phyloP scores from a whole-genome alignment of 441 rosid genomes.

The Sinapis alba region DNA sequence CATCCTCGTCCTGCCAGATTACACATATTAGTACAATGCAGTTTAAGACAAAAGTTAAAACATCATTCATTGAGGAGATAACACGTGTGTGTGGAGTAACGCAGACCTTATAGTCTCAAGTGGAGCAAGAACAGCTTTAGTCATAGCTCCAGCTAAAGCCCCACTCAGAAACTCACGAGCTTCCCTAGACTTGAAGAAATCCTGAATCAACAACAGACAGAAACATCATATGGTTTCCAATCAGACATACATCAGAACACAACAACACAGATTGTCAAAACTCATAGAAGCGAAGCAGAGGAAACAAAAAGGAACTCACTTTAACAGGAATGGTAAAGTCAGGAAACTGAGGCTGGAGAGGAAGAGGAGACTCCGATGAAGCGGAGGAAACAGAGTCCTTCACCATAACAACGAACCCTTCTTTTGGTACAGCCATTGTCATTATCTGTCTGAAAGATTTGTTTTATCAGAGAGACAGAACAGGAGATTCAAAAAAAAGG shows the following conservation, averaged over 20 bases:
- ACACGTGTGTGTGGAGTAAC: conserved; percentile 8
- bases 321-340: conserved; percentile 52
- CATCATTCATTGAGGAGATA: background rate
- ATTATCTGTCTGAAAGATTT: conserved; percentile 33
- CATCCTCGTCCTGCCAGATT: conserved; percentile 82
- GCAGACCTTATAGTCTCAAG: conserved; percentile 91
- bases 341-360: conserved; percentile 66
- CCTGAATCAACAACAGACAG: conserved; percentile 50
- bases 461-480: conserved; percentile 27
- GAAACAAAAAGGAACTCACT: conserved; percentile 36
- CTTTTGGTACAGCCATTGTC: conserved; percentile 67
- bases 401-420: conserved; percentile 47
- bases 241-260: background rate
- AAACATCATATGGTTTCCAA: background rate
- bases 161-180: conserved; percentile 92
- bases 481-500: conserved; percentile 34
- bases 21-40: conserved; percentile 18
- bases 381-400: conserved; percentile 48
- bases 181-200: conserved; percentile 69
- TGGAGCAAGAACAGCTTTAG: conserved; percentile 98
- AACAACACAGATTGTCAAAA: conserved; percentile 5
- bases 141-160: conserved; percentile 97
- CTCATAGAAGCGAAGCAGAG: conserved; percentile 12
- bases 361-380: conserved; percentile 43
- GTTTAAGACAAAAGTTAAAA: background rate